Evolutionary conservation across 2,329 filamentous ascomycete species (phyloP).

Genomic region (Aspergillus brasiliensis): DNA sequence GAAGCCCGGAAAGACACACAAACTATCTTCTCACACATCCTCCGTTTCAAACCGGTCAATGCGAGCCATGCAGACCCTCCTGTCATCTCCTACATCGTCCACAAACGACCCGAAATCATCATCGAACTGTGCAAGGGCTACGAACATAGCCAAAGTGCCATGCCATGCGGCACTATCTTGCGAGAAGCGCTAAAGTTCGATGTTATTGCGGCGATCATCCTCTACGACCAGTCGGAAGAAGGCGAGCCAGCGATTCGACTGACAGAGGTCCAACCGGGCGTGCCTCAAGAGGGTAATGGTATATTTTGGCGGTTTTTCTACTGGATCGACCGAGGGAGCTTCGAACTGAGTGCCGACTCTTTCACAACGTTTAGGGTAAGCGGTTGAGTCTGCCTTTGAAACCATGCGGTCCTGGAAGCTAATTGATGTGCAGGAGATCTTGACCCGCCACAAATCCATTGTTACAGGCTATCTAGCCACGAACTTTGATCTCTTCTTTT

Average conservation of each 20-base stretch:
- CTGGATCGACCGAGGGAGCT: constrained; percentile 95
- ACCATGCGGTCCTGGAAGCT: constrained; percentile 3
- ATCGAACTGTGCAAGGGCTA: constrained; percentile 88
- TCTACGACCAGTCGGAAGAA: constrained; percentile 84
- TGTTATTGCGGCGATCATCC: constrained; percentile 82
- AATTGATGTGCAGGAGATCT: constrained; percentile 68
- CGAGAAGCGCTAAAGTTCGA: constrained; percentile 90
- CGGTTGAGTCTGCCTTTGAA: background rate
- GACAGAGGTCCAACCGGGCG: constrained; percentile 73
- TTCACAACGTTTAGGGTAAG: constrained; percentile 94
- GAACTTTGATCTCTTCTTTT: constrained; percentile 93
- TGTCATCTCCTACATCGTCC: constrained; percentile 85
- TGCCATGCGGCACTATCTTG: constrained; percentile 85
- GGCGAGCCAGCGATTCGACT: constrained; percentile 76
- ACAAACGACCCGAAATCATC: constrained; percentile 81
- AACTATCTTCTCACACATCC: constrained; percentile 91
- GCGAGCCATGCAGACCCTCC: constrained; percentile 74
- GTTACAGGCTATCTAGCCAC: constrained; percentile 83
- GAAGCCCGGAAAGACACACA: constrained; percentile 95
- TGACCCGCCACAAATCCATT: constrained; percentile 91
- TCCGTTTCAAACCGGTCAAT: constrained; percentile 76
- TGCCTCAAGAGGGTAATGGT: constrained; percentile 74
- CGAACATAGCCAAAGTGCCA: constrained; percentile 85
- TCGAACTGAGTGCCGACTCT: constrained; percentile 95
- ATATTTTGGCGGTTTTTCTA: constrained; percentile 97